Conservation (phyloP, 306 rosid species). For the Lathyrus tuberosus region DNA sequence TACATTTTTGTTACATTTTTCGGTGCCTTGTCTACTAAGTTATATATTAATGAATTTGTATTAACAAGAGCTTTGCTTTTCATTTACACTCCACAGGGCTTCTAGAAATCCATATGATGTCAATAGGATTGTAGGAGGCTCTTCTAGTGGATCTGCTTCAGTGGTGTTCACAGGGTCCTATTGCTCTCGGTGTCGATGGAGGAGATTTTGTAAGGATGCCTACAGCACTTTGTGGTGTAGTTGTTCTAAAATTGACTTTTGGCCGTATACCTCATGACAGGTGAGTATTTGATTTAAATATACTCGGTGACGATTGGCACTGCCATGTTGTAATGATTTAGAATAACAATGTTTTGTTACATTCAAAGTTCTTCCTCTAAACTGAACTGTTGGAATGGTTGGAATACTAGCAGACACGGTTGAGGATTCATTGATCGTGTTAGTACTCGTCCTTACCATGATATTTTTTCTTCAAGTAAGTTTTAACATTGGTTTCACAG, state of each 20-base stretch:
- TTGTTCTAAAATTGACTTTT: conserved; percentile 89
- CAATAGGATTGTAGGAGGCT: conserved; percentile 76
- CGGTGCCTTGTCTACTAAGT: too few relatives aligned
- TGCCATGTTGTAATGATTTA: conserved; percentile 11
- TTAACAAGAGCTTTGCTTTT: too few relatives aligned
- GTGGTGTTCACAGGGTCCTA: conserved; percentile 92
- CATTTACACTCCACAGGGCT: too few relatives aligned
- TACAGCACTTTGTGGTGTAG: conserved; percentile 88
- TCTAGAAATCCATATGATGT: conserved; percentile 76
- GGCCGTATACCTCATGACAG: conserved; percentile 81
- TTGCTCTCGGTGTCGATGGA: conserved; percentile 92
- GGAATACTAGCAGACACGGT: conserved; percentile 84
- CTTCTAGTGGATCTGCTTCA: conserved; percentile 96
- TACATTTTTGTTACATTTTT: too few relatives aligned
- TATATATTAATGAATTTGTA: too few relatives aligned
- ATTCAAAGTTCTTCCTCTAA: conserved; percentile 83
- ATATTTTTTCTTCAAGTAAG: conserved; percentile 17
- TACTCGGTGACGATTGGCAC: conserved; percentile 16
- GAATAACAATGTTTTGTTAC: conserved; percentile 21
- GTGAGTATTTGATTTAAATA: conserved; percentile 43
- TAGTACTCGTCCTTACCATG: conserved; percentile 38
- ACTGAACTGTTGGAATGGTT: conserved; percentile 92
- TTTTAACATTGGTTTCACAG: conserved; percentile 13
- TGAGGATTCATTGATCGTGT: conserved; percentile 82
- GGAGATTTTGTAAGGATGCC: conserved; percentile 98